These are phyloP conservation scores for Colletotrichum chlorophyti DNA, from an alignment of 2,329 filamentous ascomycete species.

Conservation along the genomic window DNA sequence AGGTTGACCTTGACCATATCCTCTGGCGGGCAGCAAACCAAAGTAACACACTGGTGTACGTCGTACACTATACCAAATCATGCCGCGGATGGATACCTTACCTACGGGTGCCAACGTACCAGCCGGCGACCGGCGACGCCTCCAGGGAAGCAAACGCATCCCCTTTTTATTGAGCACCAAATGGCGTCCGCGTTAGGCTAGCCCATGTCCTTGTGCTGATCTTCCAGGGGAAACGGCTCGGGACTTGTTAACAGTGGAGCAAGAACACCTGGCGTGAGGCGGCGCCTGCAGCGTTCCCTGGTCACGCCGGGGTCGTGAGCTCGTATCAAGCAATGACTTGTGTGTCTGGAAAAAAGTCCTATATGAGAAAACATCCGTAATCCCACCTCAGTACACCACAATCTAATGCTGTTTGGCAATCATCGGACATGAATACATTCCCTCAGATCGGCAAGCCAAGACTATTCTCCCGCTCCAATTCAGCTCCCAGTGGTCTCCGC, in stretches of 20 bases:
- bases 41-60: no score
- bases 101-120: no score
- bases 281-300: slow-evolving; percentile 19
- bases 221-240: background rate
- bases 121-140: no score
- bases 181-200: slow-evolving; percentile 12
- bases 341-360: no score
- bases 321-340: slow-evolving; percentile 17
- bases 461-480: no score
- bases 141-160: no score
- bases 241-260: slow-evolving; percentile 19
- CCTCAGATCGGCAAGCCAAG: no score
- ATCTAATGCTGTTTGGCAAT: background rate
- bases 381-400: background rate
- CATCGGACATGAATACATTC: background rate
- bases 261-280: background rate
- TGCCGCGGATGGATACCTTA: no score
- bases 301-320: slow-evolving; percentile 4
- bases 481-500: background rate
- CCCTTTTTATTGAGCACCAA: slow-evolving; percentile 5
- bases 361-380: background rate
- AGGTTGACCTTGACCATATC: no score
- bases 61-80: no score
- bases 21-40: no score
- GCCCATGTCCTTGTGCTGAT: slow-evolving; percentile 17